Evolutionary conservation across 108 stramenopile species (phyloP), one percentile per base, ranked within the genome.

Genomic region (Stephanodiscus minutulus): DNA sequence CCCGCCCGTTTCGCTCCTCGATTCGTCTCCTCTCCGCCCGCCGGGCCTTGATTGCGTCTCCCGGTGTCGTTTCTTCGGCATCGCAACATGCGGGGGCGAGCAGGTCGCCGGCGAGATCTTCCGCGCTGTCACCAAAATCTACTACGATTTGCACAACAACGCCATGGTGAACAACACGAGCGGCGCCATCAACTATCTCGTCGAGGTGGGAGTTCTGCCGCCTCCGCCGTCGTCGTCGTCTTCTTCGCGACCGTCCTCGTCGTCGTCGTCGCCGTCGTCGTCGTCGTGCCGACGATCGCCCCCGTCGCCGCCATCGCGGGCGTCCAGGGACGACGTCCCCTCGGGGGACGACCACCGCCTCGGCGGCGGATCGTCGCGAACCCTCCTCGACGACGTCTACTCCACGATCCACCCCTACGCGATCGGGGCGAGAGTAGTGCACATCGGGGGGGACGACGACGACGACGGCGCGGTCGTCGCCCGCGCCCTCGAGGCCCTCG

Each of bases 101-200:
- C 18, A 48, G 47, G 2, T 48, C 2, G 47, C 47, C 15, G n/a
- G 66, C 18, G 66, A 67, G 25, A 53, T 67, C 17, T 67, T 67
- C 31, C 66, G 66, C n/a, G 66, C 66, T 2, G 66, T 50, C 13
- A 67, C 66, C n/a, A 67, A 67, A 21, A 11, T 67, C 8, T 67
- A 67, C 20, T 67, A 67, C 31, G 66, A 67, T 28, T 67, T 53
- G 31, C 48, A 20, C 28, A 67, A 67, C 53, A 67, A 67, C n/a
- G 66, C 28, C 22, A 67, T 67, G 66, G 66, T 67, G 15, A 67
- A 67, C 22, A 67, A 67, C 48, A 67, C 66, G 20, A 31, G 28
- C 11, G 66, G 66, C 10, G 66, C 66, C 13, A 18, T 53, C 37
- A 67, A 67, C 31, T 67, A 31, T 25, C 53, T 67, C 35, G 17